Percentiles rank a stretch among this genome's conserved stretches.
These are phyloP conservation scores for Petasospora fabianii DNA, from an alignment of 1,139 yeast species.

Conservation along the genomic window DNA sequence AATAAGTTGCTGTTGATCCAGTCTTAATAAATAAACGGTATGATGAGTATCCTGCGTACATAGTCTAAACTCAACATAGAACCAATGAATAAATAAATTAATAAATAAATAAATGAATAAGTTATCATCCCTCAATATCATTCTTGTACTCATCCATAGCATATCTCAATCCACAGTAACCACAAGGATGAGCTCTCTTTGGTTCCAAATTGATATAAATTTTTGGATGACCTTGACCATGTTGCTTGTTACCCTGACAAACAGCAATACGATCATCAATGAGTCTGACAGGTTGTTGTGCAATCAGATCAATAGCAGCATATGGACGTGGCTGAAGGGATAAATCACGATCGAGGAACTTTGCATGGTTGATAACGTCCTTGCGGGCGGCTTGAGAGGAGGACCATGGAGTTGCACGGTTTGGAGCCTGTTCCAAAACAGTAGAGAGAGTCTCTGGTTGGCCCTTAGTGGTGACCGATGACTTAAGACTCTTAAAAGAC, in stretches of 20 bases:
- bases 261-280: slow-evolving; percentile 63
- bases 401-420: slow-evolving; percentile 70
- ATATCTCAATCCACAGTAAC: slow-evolving; percentile 73
- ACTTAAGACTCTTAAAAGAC: slow-evolving; percentile 7
- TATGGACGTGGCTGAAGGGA: slow-evolving; percentile 71
- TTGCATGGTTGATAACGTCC: slow-evolving; percentile 57
- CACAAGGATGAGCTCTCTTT: slow-evolving; percentile 55
- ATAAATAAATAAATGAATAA: slow-evolving; percentile 8
- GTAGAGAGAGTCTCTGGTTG: slow-evolving; percentile 3
- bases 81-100: not conserved
- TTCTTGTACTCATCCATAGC: slow-evolving; percentile 21
- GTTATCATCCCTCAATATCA: slow-evolving; percentile 13
- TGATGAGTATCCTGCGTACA: no score
- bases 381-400: slow-evolving; percentile 60
- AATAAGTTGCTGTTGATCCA: no score
- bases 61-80: no score
- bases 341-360: slow-evolving; percentile 72
- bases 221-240: slow-evolving; percentile 82
- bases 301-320: slow-evolving; percentile 82
- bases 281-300: slow-evolving; percentile 67
- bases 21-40: no score
- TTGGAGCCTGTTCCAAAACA: slow-evolving; percentile 61
- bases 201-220: slow-evolving; percentile 79
- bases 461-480: slow-evolving; percentile 8
- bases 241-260: slow-evolving; percentile 79